These are phyloP conservation scores for Fusarium pseudograminearum DNA, from an alignment of 2,329 filamentous ascomycete genomes.

Conservation along the genomic window DNA sequence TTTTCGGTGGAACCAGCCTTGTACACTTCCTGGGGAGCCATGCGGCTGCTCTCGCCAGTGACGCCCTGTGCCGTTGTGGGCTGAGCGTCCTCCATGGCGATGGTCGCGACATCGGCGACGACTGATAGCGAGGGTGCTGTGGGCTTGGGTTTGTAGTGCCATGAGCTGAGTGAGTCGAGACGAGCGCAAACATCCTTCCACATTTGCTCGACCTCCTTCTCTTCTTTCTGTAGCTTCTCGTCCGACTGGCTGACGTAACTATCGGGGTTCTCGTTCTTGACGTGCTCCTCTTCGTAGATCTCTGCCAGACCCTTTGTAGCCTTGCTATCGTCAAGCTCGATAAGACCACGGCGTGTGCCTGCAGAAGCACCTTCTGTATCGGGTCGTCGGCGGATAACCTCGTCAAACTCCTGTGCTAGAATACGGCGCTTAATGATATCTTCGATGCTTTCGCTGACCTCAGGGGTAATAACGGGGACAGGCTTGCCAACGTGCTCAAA, in stretches of 20 bases:
- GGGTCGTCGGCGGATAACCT: constrained; percentile 84
- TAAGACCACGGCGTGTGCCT: constrained; percentile 74
- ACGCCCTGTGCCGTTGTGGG: constrained; percentile 84
- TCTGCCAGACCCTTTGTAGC: constrained; percentile 89
- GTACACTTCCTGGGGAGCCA: constrained; percentile 96
- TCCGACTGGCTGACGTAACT: constrained; percentile 84
- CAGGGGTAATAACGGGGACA: constrained; percentile 91
- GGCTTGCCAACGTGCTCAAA: constrained; percentile 97
- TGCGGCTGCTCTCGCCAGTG: constrained; percentile 74
- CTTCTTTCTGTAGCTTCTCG: constrained; percentile 84
- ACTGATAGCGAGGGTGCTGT: constrained; percentile 85
- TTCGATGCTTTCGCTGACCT: constrained; percentile 91
- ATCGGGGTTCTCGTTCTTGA: constrained; percentile 80
- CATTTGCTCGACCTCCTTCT: constrained; percentile 82
- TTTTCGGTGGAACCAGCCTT: constrained; percentile 75
- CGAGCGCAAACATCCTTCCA: constrained; percentile 86
- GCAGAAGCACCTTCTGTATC: constrained; percentile 74
- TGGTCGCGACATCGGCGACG: constrained; percentile 89
- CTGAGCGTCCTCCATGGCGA: constrained; percentile 95
- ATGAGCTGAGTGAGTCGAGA: constrained; percentile 90
- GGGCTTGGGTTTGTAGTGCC: constrained; percentile 94
- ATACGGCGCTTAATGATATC: constrained; percentile 95
- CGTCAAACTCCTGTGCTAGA: constrained; percentile 89
- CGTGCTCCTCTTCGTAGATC: constrained; percentile 92
- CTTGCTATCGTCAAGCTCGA: constrained; percentile 89